Base-by-base conservation (phyloP, 257 asterid genomes). In the Solanum arcanum region DNA sequence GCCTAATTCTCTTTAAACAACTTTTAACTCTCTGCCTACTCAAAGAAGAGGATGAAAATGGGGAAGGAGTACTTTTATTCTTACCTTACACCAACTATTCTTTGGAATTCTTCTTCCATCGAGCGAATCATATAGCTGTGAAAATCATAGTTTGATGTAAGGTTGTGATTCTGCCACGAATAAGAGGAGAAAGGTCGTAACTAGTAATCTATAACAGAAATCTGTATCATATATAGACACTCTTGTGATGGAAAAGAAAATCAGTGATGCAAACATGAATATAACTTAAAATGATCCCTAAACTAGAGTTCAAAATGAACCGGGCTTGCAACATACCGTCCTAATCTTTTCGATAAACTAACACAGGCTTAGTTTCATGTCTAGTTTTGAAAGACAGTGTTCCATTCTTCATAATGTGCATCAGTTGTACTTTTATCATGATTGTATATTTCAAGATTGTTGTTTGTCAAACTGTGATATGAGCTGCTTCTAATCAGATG, bases 101-200 rank as follows among this genome's bases (percentile, higher is more conserved):
- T 89, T 90, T 97, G 99, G 90, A 97, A 97, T 88, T 97, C 99
- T 92, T 97, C 99, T 93, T 97, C 99, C 99, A 95, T 95, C 66
- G 98, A 96, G 87, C 99, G 99, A 90, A 97, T 90, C 99, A 97
- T 97, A 90, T 97, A 97, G 98, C 98, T 96, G 98, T 97, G 99
- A 91, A 97, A 97, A 97, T 97, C 99, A 91, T 97, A 95, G 89
- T 90, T 94, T 87, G 98, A 90, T 88, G 98, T 90, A 87, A 97
- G 98, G 99, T 97, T 92, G 98, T 97, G 99, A 86, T 96, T 96
- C 99, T 97, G 99, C 94, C 96, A 95, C 91, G 90, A 92, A 92
- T 84, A 92, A 91, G 90, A 92, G 92, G 91, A 89, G 59, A 56
- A 81, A 49, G 86, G 68, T 83, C 27, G 90, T 88, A 88, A 90